These are phyloP conservation scores for Excoecaria agallocha DNA, from an alignment of 345 rosid species.

Conservation along the genomic window DNA sequence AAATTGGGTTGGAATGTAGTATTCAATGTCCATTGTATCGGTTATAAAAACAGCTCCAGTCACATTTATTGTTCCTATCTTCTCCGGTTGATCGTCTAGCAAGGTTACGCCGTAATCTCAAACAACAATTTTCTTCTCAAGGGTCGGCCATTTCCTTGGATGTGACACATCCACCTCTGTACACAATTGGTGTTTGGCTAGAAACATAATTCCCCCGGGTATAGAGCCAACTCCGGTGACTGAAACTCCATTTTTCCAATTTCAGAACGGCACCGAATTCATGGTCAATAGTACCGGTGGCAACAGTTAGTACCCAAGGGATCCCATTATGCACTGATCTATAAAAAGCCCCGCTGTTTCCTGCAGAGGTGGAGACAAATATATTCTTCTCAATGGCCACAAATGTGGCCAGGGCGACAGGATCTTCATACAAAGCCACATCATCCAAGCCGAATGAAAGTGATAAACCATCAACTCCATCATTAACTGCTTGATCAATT, in stretches of 20 bases:
- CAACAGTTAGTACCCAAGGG: conserved; percentile 41
- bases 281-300: conserved; percentile 38
- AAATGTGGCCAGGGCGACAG: conserved; percentile 35
- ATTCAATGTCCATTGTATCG: conserved; percentile 16
- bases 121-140: conserved; percentile 36
- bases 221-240: conserved; percentile 30
- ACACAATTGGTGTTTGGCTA: conserved; percentile 29
- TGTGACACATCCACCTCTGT: conserved; percentile 33
- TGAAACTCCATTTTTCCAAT: conserved; percentile 28
- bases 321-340: conserved; percentile 34
- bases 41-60: conserved; percentile 47
- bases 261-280: conserved; percentile 26
- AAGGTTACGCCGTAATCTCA: conserved; percentile 34
- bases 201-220: conserved; percentile 20
- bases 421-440: conserved; percentile 24
- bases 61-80: conserved; percentile 22
- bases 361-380: conserved; percentile 26
- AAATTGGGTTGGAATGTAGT: conserved; percentile 19
- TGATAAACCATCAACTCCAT: conserved; percentile 22
- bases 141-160: conserved; percentile 18
- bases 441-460: conserved; percentile 25
- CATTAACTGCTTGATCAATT: conserved; percentile 23
- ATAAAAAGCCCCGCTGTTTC: conserved; percentile 21
- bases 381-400: conserved; percentile 31
- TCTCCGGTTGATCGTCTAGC: conserved; percentile 26